Conservation (phyloP, 139 green algal genomes). For the Edaphochlamys debaryana region DNA sequence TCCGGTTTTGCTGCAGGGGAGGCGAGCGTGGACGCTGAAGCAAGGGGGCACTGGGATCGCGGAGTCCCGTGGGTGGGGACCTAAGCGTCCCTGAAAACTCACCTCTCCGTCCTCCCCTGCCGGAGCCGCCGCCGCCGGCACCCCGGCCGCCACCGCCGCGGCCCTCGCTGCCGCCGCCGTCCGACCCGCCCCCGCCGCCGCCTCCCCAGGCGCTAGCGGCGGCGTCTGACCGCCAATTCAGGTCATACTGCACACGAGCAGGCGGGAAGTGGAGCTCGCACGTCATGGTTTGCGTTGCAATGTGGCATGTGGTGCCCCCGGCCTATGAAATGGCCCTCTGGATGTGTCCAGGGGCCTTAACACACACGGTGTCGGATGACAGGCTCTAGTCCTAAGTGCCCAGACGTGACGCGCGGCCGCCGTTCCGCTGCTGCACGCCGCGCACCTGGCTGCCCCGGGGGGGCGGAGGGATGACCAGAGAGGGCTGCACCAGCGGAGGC, state of each 20-base stretch:
- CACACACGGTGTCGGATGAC: too few species aligned
- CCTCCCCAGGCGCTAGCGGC: background rate
- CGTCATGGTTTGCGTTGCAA: too few species aligned
- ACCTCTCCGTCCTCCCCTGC: background rate
- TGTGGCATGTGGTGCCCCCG: too few species aligned
- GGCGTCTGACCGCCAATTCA: background rate
- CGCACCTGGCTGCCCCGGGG: conserved; percentile 21
- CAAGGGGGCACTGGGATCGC: too few species aligned
- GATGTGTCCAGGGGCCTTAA: too few species aligned
- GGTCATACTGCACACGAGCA: conserved; percentile 35
- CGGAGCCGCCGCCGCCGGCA: background rate
- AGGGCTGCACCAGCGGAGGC: conserved; percentile 1
- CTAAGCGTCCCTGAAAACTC: too few species aligned
- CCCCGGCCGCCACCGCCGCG: background rate
- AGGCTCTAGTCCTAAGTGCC: too few species aligned
- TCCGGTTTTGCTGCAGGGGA: background rate
- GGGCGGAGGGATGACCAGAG: conserved; percentile 18
- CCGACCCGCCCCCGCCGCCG: background rate
- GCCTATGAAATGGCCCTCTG: too few species aligned
- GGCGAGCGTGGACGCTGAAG: too few species aligned
- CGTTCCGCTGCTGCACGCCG: background rate
- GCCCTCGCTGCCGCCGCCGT: background rate
- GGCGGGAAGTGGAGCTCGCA: background rate
- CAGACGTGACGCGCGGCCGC: too few species aligned
- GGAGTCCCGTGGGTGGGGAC: too few species aligned